Evolutionary conservation across 495 filamentous ascomycete genomes (phyloP), one percentile per base, ranked within the genome.

Genomic region (Penicillium dipodomyicola): DNA sequence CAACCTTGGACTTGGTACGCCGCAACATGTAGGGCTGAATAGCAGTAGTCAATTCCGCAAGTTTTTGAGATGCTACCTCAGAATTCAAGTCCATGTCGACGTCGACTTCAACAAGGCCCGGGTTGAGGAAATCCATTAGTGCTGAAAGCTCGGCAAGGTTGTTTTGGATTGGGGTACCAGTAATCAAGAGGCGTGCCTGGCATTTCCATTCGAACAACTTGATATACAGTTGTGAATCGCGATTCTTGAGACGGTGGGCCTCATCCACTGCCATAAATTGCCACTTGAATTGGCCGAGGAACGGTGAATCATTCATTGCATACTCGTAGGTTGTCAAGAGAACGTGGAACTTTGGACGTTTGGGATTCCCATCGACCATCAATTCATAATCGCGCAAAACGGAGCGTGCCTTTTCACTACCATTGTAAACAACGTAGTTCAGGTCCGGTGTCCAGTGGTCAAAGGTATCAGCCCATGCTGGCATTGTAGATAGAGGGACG

Each of bases 401-500:
- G 49, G 77, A 81, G 22, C 94, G 88, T 7, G 95, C 84, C 25
- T 83, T 81, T 65, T 91, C 86, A 43, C 87, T 92, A 47, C 95
- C 94, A 49, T 88, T 92, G 72, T 98, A 98, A 43, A 96, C 89
- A 51, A 99, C 89, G 72, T 96, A 97, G 69, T 99, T 97, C 55
- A 97, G 65, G 64, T 97, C 94, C 0, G 94, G 94, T 5, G 94
- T 87, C 94, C 94, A 99, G 57, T 90, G 76, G 67, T 97, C 94
- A 71, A 99, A 95, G 0, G 94, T 99, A 60, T 97, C 95, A 9
- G 90, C 92, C 94, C 94, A 99, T 11, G 94, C 90, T 10, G 94
- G 92, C 73, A 99, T 93, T 17, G 95, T 96, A 20, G 92, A 96
- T 27, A 97, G 79, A 3, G 94, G 94, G 12, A 96, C 94, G 23